Base-by-base conservation (phyloP, 805 yeast species). In the Cyberlindnera suaveolens region DNA sequence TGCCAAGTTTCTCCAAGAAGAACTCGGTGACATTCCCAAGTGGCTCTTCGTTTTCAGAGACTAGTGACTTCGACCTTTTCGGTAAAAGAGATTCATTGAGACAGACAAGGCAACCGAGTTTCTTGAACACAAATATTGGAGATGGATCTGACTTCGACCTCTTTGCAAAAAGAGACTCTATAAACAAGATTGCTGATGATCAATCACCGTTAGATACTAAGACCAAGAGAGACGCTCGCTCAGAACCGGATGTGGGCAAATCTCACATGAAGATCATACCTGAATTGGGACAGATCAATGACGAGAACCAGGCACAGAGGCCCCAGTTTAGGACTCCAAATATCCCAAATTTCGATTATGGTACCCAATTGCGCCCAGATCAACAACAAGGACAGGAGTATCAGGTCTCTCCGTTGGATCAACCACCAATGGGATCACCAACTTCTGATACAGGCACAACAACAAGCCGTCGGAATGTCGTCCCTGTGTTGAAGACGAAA, bases 121-220 rank as follows among this genome's bases (percentile, higher is more conserved):
- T 57, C 36, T 36, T 53, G n/a, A 55, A 52, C 15, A 42, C 51
- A 23, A 44, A 47, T 35, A 41, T 47, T n/a, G 51, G 53, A 31
- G 62, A 56, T 33, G 45, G 53, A 1, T 51, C 52, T 16, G 57
- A 57, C 32, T 56, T 54, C 43, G 62, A 57, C 31, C 46, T 56
- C 35, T 57, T 57, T 34, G 43, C 57, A 2, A 57, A 56, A 35
- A 53, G 60, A 41, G 62, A 58, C 43, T 58, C 62, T 2, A 45
- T 57, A 8, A 57, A 57, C 40, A 48, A 50, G 23, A 6, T 44
- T 9, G 31, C 40, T 10, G 49, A 46, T 23, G 52, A 46, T n/a
- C 50, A 49, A 8, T 26, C 39, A 44, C 38, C 8, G 36, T 44
- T 16, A 14, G 34, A 31, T n/a, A 8, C 10, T 7, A 44, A 43